phyloP scores from a whole-genome alignment of 768 basidiomycete genomes.

The Trametes elegans region DNA sequence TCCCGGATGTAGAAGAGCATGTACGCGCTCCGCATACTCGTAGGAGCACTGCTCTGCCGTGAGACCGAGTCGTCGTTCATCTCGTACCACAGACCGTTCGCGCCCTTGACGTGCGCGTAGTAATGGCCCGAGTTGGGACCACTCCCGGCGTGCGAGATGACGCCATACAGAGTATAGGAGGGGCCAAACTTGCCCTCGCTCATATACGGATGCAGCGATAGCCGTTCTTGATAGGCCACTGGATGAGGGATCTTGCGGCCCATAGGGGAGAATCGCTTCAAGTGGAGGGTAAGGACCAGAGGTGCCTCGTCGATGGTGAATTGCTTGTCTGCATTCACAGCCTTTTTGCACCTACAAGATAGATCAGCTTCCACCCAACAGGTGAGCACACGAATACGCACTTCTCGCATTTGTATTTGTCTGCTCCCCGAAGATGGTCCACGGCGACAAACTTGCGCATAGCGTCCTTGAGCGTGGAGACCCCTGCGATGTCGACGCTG shows the following conservation, averaged over 20 bases:
- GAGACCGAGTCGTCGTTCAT: constrained; percentile 90
- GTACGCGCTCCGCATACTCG: constrained; percentile 80
- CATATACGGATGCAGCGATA: constrained; percentile 79
- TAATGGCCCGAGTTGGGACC: constrained; percentile 98
- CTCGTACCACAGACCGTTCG: constrained; percentile 75
- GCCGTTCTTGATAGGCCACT: constrained; percentile 73
- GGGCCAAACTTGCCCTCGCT: constrained; percentile 76
- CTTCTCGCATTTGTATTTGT: constrained; percentile 99
- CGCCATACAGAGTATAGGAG: constrained; percentile 82
- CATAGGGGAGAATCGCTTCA: constrained; percentile 91
- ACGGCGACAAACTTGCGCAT: constrained; percentile 76
- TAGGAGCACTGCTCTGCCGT: constrained; percentile 41
- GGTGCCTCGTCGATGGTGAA: constrained; percentile 91
- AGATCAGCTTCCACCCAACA: neutral
- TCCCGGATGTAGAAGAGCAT: constrained; percentile 88
- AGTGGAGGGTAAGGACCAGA: constrained; percentile 82
- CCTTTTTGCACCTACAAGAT: constrained; percentile 93
- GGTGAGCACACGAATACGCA: constrained; percentile 39
- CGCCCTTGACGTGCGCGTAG: constrained; percentile 77
- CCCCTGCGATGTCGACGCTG: constrained; percentile 81
- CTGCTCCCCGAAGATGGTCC: constrained; percentile 82
- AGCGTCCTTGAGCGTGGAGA: constrained; percentile 63
- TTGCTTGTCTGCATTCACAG: constrained; percentile 85
- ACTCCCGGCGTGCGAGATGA: constrained; percentile 89
- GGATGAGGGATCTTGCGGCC: constrained; percentile 82